Evolutionary conservation across 305 asterid species (phyloP).

Genomic region (Andrographis paniculata): DNA sequence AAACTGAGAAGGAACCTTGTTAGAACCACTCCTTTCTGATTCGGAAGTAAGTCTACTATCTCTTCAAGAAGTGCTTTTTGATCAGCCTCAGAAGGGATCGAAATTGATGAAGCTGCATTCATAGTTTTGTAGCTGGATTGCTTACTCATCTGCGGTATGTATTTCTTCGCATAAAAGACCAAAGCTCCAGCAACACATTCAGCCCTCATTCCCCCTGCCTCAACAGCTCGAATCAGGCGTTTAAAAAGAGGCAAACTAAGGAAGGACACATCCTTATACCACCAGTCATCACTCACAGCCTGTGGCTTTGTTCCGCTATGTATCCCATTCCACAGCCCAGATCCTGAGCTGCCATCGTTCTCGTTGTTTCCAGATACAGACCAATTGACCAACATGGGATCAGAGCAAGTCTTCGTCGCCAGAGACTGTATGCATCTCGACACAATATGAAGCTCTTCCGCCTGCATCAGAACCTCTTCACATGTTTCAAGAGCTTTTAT

Average conservation of each 20-base stretch:
- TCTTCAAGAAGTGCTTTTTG: slow-evolving; percentile 78
- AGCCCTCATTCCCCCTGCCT: slow-evolving; percentile 53
- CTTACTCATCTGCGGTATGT: slow-evolving; percentile 68
- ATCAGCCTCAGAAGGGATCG: slow-evolving; percentile 77
- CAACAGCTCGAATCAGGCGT: slow-evolving; percentile 64
- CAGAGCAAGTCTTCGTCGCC: slow-evolving; percentile 64
- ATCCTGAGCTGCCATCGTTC: slow-evolving; percentile 15
- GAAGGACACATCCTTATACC: slow-evolving; percentile 87
- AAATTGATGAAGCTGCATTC: slow-evolving; percentile 33
- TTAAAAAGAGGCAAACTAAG: slow-evolving; percentile 56
- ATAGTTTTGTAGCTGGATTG: slow-evolving; percentile 61
- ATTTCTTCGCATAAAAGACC: slow-evolving; percentile 65
- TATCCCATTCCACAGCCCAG: slow-evolving; percentile 63
- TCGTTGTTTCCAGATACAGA: slow-evolving; percentile 30
- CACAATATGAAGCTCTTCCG: slow-evolving; percentile 76
- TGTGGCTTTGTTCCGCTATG: slow-evolving; percentile 26
- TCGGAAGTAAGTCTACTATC: slow-evolving; percentile 63
- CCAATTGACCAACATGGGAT: slow-evolving; percentile 50
- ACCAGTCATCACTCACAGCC: slow-evolving; percentile 56
- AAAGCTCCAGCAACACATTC: slow-evolving; percentile 62
- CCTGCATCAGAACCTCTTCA: slow-evolving; percentile 57
- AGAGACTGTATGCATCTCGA: slow-evolving; percentile 77
- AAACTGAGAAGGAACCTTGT: slow-evolving; percentile 68
- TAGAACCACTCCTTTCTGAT: slow-evolving; percentile 53
- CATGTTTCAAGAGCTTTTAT: slow-evolving; percentile 81